Conservation (phyloP, 805 yeast species). For the Hanseniaspora occidentalis region DNA sequence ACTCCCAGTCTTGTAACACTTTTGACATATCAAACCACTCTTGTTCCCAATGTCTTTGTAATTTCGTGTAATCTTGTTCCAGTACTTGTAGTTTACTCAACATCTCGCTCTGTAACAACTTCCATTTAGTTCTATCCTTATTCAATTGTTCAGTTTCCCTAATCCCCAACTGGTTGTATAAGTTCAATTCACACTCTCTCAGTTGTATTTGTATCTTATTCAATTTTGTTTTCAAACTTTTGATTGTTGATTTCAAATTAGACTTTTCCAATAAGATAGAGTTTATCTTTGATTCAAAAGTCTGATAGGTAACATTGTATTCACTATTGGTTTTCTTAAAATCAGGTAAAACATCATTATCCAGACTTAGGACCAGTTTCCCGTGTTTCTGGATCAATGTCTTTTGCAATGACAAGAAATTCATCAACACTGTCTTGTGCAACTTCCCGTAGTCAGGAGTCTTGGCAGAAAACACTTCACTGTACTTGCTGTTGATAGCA, state of each 20-base stretch:
- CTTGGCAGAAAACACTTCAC: conserved; percentile 10
- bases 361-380: conserved; percentile 4
- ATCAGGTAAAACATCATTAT: conserved; percentile 17
- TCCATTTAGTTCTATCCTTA: conserved; percentile 21
- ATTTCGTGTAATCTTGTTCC: conserved; percentile 21
- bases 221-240: conserved; percentile 16
- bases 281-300: conserved; percentile 20
- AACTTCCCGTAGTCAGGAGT: conserved; percentile 21
- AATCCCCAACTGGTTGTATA: conserved; percentile 20
- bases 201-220: conserved; percentile 15
- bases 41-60: conserved; percentile 20
- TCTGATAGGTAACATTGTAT: conserved; percentile 18
- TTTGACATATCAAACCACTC: conserved; percentile 21
- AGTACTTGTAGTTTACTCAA: conserved; percentile 17
- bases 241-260: conserved; percentile 19
- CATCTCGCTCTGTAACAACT: conserved; percentile 15
- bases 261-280: conserved; percentile 19
- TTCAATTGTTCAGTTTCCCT: conserved; percentile 18
- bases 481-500: conserved; percentile 18
- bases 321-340: conserved; percentile 8
- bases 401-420: conserved; percentile 9
- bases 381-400: conserved; percentile 1
- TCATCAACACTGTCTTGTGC: conserved; percentile 6
- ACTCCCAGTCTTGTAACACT: conserved; percentile 22
- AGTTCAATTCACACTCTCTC: conserved; percentile 21